Base-by-base conservation (phyloP, 805 yeast species). In the Kluyveromyces lactis region DNA sequence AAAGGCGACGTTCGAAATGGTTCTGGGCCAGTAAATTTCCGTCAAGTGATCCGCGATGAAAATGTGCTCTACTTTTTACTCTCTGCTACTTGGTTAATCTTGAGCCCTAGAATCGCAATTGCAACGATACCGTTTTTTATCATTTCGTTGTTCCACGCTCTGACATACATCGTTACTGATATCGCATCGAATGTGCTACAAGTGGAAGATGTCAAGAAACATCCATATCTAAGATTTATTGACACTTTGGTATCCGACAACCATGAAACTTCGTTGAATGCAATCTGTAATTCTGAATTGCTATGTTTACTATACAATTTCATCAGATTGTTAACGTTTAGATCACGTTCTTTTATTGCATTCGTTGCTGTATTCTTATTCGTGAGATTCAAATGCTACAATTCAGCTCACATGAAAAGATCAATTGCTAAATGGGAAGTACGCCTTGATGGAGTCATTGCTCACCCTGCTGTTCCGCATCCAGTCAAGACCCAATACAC, bases 61-160 rank as follows among this genome's bases (percentile, higher is more conserved):
- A 84, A 83, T 56, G 66, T 74, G 41, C 90, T 86, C 49, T 89
- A 87, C 62, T 68, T 84, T 38, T 58, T 68, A 31, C 62, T 79
- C 42, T 78, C 79, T 36, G 47, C 72, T 44, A 67, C 67, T 31
- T 75, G 78, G 77, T 62, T 72, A 53, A 16, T 34, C 16, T 46
- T 73, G 4, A 72, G 86, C 48, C 77, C 81, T 34, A 75, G 71
- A 43, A 73, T 75, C 46, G 60, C 75, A 26, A 56, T 84, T 40
- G 72, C 95, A 2, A 64, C 81, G 46, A 58, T 79, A 18, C 95
- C 97, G 40, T 86, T 83, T 55, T 67, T 76, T 33, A 66, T 84
- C 41, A 89, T 82, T 60, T 81, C 96, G 6, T 56, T 79, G 15
- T 87, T 90, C 75, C 97, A 89, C 58, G 78, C 77, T 9, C 66